Conservation (phyloP, 371 early-diverging fungal genomes). For the Thermomucor indicae-seudaticae region DNA sequence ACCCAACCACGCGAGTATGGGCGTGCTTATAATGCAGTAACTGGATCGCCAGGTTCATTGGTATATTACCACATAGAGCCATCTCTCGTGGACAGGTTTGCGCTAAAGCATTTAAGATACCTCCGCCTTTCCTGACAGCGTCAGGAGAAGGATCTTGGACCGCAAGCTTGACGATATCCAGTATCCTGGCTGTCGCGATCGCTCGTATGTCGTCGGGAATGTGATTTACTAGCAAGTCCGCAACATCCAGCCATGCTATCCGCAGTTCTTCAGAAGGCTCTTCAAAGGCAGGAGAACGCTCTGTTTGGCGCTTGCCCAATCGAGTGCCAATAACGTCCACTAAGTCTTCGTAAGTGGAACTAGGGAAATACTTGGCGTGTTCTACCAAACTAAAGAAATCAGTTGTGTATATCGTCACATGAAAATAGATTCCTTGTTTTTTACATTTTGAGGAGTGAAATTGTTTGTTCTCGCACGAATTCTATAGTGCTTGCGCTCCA, state of each 20-base stretch:
- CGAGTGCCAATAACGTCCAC: background rate
- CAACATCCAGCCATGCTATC: background rate
- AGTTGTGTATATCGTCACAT: background rate
- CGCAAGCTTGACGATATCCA: constrained; percentile 2
- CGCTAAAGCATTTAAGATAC: background rate
- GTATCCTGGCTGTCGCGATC: background rate
- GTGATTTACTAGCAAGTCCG: background rate
- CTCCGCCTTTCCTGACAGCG: background rate
- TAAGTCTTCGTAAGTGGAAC: background rate
- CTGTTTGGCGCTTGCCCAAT: background rate
- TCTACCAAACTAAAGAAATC: background rate
- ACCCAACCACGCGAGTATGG: background rate
- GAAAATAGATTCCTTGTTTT: background rate
- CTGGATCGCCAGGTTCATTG: background rate
- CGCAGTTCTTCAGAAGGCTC: constrained; percentile 4
- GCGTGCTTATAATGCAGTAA: constrained; percentile 4
- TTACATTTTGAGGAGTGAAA: background rate
- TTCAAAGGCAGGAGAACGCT: background rate
- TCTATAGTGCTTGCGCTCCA: constrained; percentile 4
- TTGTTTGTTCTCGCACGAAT: constrained; percentile 1
- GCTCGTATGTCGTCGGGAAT: background rate
- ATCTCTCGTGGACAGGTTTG: background rate
- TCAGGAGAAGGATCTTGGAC: background rate
- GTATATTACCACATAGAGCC: background rate
- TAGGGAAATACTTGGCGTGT: background rate